A percentile compares a stretch with the other conserved stretches of the same genome.
phyloP scores from a whole-genome alignment of 352 stramenopile genomes.

The Saprolegnia parasitica region DNA sequence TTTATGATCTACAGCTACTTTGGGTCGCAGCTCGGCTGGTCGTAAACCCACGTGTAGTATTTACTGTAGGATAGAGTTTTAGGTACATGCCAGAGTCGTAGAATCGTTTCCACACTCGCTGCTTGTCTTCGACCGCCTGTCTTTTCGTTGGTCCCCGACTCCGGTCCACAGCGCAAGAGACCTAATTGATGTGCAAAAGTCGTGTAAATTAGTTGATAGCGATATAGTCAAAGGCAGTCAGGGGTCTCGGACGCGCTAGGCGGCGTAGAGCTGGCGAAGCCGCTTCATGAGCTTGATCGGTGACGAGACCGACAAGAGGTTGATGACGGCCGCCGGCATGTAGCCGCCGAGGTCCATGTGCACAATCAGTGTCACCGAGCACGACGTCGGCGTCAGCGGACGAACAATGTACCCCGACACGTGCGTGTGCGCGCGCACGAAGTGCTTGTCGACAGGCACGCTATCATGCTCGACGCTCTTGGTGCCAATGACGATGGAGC shows the following conservation, averaged over 20 bases:
- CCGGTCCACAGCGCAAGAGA: no score
- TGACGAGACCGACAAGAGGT: constrained; percentile 33
- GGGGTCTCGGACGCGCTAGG: background rate
- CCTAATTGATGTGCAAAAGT: no score
- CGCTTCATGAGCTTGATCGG: constrained; percentile 16
- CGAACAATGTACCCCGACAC: constrained; percentile 78
- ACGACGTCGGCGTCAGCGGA: constrained; percentile 46
- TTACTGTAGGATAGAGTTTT: background rate
- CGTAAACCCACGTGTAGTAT: background rate
- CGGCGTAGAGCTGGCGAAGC: constrained; percentile 11
- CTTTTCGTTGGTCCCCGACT: no score
- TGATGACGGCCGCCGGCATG: constrained; percentile 73
- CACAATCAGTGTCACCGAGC: constrained; percentile 66
- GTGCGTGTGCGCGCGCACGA: constrained; percentile 61
- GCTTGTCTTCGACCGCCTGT: background rate
- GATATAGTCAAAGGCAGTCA: background rate
- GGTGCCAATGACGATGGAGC: constrained; percentile 55
- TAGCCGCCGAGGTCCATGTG: constrained; percentile 74
- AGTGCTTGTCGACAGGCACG: constrained; percentile 45
- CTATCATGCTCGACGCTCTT: constrained; percentile 52
- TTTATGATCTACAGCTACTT: constrained; percentile 77
- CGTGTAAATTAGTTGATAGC: background rate
- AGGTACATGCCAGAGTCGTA: background rate
- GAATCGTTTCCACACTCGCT: no score
- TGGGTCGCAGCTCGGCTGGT: constrained; percentile 29